A percentile compares a stretch with the other conserved stretches of the same genome.
phyloP scores from a whole-genome alignment of 148 eudicot genomes.

The Rhododendron kiyosumense region DNA sequence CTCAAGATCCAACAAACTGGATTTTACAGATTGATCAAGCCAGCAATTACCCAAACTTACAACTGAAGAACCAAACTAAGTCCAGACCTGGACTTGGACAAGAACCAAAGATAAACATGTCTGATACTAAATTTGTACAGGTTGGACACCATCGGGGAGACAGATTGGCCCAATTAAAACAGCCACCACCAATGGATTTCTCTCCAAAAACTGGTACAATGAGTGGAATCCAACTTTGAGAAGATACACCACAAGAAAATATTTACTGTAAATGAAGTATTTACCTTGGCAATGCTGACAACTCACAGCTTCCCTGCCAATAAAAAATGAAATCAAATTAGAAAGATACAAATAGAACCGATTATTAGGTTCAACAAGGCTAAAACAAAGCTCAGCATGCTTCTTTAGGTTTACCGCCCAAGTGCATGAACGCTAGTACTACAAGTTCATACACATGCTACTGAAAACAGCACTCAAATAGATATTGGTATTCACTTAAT shows the following conservation, averaged over 20 bases:
- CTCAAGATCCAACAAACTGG: background rate
- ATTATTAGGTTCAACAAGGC: background rate
- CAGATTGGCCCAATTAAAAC: background rate
- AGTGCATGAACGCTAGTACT: background rate
- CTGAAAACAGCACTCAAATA: background rate
- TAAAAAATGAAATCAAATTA: background rate
- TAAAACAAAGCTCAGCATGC: background rate
- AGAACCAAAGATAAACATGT: constrained; percentile 1
- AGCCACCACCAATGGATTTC: background rate
- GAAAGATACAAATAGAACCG: constrained; percentile 11
- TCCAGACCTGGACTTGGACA: background rate
- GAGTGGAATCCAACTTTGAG: background rate
- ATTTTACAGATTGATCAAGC: background rate
- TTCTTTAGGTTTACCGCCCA: background rate
- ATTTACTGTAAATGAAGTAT: constrained; percentile 2
- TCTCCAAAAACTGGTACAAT: constrained; percentile 9
- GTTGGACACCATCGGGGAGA: background rate
- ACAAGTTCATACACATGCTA: background rate
- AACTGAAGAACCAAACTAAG: background rate
- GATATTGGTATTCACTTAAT: background rate
- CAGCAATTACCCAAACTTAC: background rate
- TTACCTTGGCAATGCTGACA: constrained; percentile 81
- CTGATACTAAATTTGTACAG: background rate
- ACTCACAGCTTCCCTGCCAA: constrained; percentile 85
- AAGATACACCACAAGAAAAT: background rate